Conservation (phyloP, 2,329 filamentous ascomycete genomes). For the Botrytis elliptica region DNA sequence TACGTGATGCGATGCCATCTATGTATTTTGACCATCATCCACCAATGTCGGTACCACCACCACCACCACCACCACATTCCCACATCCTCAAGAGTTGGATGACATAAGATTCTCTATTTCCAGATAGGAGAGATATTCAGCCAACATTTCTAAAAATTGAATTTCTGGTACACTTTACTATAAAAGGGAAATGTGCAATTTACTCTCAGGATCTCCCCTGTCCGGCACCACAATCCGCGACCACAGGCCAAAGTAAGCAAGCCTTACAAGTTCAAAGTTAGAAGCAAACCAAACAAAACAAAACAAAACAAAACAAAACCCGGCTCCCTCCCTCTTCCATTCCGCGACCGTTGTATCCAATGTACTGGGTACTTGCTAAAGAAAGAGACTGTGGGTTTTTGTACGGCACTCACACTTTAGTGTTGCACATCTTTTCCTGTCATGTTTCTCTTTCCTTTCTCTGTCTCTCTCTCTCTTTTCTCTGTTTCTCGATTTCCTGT, state of each 20-base stretch:
- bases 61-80: neutral
- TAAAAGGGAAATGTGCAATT: neutral
- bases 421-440: neutral
- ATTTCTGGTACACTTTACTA: neutral
- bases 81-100: neutral
- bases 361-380: neutral
- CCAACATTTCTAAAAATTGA: neutral
- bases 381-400: neutral
- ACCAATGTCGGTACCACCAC: neutral
- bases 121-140: constrained; percentile 1
- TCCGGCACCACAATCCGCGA: neutral
- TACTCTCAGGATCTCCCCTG: constrained; percentile 9
- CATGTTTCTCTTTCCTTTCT: neutral
- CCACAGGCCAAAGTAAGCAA: neutral
- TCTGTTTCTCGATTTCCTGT: no score
- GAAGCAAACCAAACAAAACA: neutral
- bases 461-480: neutral
- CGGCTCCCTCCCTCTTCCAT: neutral
- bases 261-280: neutral
- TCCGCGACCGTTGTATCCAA: constrained; percentile 5
- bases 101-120: constrained; percentile 16
- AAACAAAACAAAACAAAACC: neutral
- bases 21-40: neutral
- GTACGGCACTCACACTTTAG: neutral
- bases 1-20: constrained; percentile 5